Percentiles rank a stretch among this genome's conserved stretches.
Conservation (phyloP, 2,329 filamentous ascomycete species). For the Drechslerella dactyloides region DNA sequence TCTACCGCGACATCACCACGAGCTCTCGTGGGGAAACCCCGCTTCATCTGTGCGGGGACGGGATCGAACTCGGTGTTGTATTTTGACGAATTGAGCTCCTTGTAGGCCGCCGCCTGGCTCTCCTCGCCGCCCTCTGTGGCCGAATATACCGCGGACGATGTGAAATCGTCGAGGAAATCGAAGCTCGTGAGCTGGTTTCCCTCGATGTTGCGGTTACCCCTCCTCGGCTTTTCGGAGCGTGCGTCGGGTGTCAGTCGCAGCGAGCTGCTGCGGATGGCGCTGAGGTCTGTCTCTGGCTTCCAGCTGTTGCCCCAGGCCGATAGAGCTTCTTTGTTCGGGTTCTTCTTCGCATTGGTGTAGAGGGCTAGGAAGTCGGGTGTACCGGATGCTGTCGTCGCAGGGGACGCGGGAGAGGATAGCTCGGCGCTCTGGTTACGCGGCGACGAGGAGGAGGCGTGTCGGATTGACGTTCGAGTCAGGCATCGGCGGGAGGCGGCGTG, state of each 20-base stretch:
- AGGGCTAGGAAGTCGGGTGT: conserved; percentile 29
- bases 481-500: not conserved
- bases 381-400: not conserved
- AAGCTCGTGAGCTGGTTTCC: not conserved
- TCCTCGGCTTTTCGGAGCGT: not conserved
- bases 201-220: conserved; percentile 5
- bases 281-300: conserved; percentile 41
- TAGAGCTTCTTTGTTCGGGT: conserved; percentile 17
- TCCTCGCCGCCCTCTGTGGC: not conserved
- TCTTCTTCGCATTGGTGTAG: conserved; percentile 21
- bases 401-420: not conserved
- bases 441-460: conserved; percentile 29
- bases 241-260: conserved; percentile 2
- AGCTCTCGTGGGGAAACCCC: conserved; percentile 22
- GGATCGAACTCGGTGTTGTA: not conserved
- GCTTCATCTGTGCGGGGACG: conserved; percentile 6
- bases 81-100: not conserved
- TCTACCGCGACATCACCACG: not conserved
- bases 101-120: not conserved
- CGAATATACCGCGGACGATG: not conserved
- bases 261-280: conserved; percentile 16
- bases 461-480: conserved; percentile 13
- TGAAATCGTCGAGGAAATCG: conserved; percentile 33
- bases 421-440: conserved; percentile 31
- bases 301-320: conserved; percentile 24